Evolutionary conservation across 768 basidiomycete genomes (phyloP).

Genomic region (Mycena haematopus): DNA sequence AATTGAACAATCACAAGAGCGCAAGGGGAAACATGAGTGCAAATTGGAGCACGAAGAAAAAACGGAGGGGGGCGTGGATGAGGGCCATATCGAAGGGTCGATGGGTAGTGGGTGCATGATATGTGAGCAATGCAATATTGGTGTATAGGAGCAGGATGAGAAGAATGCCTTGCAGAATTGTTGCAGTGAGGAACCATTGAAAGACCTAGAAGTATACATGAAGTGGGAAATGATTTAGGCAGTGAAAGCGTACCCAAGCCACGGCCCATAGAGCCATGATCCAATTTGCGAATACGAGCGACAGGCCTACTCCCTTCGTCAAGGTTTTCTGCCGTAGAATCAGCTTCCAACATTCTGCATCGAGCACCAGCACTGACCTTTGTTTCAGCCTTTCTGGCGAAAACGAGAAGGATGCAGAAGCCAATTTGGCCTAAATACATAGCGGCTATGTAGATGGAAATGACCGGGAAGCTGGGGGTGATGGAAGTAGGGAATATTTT

Average conservation of each 20-base stretch:
- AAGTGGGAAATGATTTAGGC: not conserved
- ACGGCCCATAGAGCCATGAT: constrained; percentile 82
- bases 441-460: constrained; percentile 64
- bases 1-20: constrained; percentile 55
- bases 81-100: constrained; percentile 81
- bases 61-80: constrained; percentile 87
- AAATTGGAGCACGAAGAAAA: constrained; percentile 64
- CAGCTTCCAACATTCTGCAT: not conserved
- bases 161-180: constrained; percentile 74
- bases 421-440: constrained; percentile 77
- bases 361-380: constrained; percentile 57
- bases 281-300: constrained; percentile 81
- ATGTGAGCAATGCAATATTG: constrained; percentile 77
- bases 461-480: constrained; percentile 65
- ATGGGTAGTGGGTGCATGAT: constrained; percentile 63
- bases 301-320: constrained; percentile 79
- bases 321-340: constrained; percentile 55
- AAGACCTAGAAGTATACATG: constrained; percentile 55
- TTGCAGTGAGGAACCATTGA: constrained; percentile 77
- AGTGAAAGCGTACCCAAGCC: constrained; percentile 61
- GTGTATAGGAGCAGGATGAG: constrained; percentile 78
- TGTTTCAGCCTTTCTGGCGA: constrained; percentile 77
- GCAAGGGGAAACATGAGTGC: constrained; percentile 62
- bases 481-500: constrained; percentile 69
- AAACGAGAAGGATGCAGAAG: constrained; percentile 80